These are phyloP conservation scores for Jatropha curcas DNA, from an alignment of 345 rosid genomes.

Conservation along the genomic window DNA sequence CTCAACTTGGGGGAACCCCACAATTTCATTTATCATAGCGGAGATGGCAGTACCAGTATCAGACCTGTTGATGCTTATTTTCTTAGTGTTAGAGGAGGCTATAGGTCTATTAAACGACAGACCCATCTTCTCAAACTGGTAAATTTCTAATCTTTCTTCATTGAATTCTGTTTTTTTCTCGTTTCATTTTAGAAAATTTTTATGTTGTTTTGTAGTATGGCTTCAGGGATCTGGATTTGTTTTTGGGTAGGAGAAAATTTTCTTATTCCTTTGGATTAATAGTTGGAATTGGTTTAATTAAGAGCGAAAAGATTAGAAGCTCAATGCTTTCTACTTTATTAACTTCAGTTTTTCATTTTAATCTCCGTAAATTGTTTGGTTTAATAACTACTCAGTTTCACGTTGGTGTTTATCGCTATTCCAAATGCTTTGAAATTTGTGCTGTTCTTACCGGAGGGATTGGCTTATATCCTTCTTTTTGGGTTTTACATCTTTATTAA, in stretches of 20 bases:
- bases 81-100: constrained; percentile 66
- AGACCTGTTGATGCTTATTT: constrained; percentile 47
- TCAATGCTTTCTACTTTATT: not conserved
- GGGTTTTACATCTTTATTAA: not conserved
- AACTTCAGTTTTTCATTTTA: not conserved
- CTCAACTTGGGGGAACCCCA: constrained; percentile 60
- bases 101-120: constrained; percentile 44
- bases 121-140: constrained; percentile 69
- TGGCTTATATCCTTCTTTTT: not conserved
- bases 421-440: not conserved
- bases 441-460: not conserved
- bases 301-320: not conserved
- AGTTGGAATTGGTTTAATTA: not conserved
- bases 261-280: not conserved
- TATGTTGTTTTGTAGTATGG: not conserved
- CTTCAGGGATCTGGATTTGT: not conserved
- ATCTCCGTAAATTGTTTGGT: not conserved
- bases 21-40: constrained; percentile 24
- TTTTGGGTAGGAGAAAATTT: not conserved
- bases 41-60: constrained; percentile 25
- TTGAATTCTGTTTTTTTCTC: not conserved
- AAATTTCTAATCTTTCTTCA: constrained; percentile 19
- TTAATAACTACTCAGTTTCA: not conserved
- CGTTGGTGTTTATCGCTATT: not conserved
- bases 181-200: not conserved